These are phyloP conservation scores for Ganoderma lucidum DNA, from an alignment of 1,284 basidiomycete genomes.

Conservation along the genomic window DNA sequence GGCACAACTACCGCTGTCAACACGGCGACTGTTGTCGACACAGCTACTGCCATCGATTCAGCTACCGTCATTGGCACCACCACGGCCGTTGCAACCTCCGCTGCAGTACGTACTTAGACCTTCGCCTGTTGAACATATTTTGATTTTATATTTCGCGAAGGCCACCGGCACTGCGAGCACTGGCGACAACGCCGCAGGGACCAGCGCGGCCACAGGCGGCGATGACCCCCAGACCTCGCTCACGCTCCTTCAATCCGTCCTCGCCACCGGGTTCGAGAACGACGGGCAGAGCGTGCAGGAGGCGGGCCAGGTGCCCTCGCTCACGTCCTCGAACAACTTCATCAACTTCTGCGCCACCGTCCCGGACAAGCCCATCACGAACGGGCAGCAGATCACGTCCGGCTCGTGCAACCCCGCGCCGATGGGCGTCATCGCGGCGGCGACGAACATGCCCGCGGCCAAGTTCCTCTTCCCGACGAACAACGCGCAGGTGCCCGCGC, in stretches of 20 bases:
- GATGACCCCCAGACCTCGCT: slow-evolving; percentile 39
- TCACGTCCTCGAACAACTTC: slow-evolving; percentile 62
- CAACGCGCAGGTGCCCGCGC: slow-evolving; percentile 57
- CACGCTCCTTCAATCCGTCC: slow-evolving; percentile 34
- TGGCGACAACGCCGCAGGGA: slow-evolving; percentile 17
- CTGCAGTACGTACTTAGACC: slow-evolving; percentile 7
- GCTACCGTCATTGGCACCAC: slow-evolving; percentile 15
- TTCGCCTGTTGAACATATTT: slow-evolving; percentile 18
- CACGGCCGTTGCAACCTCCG: background rate
- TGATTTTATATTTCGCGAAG: slow-evolving; percentile 9
- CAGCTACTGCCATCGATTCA: slow-evolving; percentile 11
- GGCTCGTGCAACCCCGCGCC: slow-evolving; percentile 73
- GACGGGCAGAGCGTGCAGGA: slow-evolving; percentile 49
- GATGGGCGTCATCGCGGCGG: slow-evolving; percentile 63
- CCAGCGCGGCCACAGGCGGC: slow-evolving; percentile 17
- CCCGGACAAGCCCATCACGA: no score
- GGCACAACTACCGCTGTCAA: slow-evolving; percentile 30
- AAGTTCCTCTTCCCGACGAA: slow-evolving; percentile 66
- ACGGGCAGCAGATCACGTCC: slow-evolving; percentile 44
- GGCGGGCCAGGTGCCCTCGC: slow-evolving; percentile 49
- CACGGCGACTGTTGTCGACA: slow-evolving; percentile 22
- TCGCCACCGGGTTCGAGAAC: slow-evolving; percentile 35
- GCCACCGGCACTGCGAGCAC: slow-evolving; percentile 8
- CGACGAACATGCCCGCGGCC: slow-evolving; percentile 61
- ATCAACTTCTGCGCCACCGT: slow-evolving; percentile 53